Percentiles rank a stretch among this genome's conserved stretches.
Evolutionary conservation across 1,284 basidiomycete species (phyloP).

Genomic region (Clitocybe nebularis): DNA sequence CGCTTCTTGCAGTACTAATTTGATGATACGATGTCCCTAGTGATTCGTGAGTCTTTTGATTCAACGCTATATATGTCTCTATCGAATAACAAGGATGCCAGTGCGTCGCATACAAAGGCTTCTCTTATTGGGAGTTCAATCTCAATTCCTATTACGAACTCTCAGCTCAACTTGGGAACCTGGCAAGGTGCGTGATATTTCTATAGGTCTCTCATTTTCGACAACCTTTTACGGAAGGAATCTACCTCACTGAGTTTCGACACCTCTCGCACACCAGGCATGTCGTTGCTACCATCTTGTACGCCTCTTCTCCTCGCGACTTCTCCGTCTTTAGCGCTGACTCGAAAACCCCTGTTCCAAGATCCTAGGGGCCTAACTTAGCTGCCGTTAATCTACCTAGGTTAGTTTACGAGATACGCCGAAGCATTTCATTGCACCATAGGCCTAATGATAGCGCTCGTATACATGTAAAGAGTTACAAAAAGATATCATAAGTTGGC

Average conservation of each 20-base stretch:
- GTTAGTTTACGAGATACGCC: too few species aligned
- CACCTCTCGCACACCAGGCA: constrained; percentile 60
- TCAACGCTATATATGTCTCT: not conserved
- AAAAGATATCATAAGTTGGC: too few species aligned
- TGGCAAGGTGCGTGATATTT: constrained; percentile 70
- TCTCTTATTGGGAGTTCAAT: constrained; percentile 80
- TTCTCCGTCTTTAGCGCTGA: too few species aligned
- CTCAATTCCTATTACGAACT: constrained; percentile 83
- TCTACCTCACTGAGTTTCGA: constrained; percentile 82
- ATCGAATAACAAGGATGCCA: constrained; percentile 22
- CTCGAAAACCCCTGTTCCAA: too few species aligned
- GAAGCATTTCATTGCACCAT: too few species aligned
- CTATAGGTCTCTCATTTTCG: not conserved
- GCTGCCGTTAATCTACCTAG: too few species aligned
- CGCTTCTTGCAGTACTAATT: not conserved
- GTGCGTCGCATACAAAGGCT: constrained; percentile 89
- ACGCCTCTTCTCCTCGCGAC: constrained; percentile 22
- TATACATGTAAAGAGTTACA: too few species aligned
- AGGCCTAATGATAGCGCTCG: too few species aligned
- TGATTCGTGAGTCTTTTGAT: constrained; percentile 58
- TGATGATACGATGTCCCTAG: constrained; percentile 28
- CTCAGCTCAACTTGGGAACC: constrained; percentile 79
- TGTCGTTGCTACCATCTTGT: constrained; percentile 83
- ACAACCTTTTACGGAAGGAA: constrained; percentile 41
- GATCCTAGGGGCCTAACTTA: too few species aligned